These are phyloP conservation scores for Cryptosporidium sp. DNA, from an alignment of 169 alveolate genomes.

Conservation along the genomic window DNA sequence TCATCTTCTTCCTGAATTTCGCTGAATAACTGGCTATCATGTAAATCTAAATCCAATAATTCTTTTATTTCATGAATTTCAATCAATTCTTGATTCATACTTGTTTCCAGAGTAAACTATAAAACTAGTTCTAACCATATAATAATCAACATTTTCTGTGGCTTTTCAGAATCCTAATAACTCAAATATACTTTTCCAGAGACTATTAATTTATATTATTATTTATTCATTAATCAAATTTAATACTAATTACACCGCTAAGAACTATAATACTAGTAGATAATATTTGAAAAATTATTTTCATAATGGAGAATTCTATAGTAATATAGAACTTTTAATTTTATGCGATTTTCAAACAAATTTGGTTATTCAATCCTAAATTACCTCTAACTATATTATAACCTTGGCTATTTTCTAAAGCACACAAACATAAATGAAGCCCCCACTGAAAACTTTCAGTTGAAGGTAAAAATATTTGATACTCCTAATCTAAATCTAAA, in stretches of 20 bases:
- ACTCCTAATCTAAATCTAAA: background rate
- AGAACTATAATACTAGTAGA: background rate
- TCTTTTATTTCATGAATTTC: background rate
- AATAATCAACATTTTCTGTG: background rate
- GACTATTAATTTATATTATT: background rate
- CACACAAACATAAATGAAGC: background rate
- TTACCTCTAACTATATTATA: too few relatives aligned
- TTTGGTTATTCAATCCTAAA: background rate
- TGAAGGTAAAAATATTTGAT: too few relatives aligned
- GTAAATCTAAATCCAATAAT: background rate
- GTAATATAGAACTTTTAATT: too few relatives aligned
- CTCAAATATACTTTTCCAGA: background rate
- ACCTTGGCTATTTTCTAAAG: background rate
- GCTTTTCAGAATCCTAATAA: background rate
- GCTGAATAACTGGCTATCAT: background rate
- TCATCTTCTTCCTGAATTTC: background rate
- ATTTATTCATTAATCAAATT: too few relatives aligned
- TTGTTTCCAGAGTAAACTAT: background rate
- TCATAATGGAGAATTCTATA: background rate
- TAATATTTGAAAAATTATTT: background rate
- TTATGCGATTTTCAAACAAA: too few relatives aligned
- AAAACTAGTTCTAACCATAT: too few relatives aligned
- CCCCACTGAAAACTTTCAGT: background rate
- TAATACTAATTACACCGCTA: conserved; percentile 1
- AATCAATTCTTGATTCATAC: background rate